These are phyloP conservation scores for Nannizziopsis barbatae DNA, from an alignment of 2,329 filamentous ascomycete genomes.

Conservation along the genomic window DNA sequence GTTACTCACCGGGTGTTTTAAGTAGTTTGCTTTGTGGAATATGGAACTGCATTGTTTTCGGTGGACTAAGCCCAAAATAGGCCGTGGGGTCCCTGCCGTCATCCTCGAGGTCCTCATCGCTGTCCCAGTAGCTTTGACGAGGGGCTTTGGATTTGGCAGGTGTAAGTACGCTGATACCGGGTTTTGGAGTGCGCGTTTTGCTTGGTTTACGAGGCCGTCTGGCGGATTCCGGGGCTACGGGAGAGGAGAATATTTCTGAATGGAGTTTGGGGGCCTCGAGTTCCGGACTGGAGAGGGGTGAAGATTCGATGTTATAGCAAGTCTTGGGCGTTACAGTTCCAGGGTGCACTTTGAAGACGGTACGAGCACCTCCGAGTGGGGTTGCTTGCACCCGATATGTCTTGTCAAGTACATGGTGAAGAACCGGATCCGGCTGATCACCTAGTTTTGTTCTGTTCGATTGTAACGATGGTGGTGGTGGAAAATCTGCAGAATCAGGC, in stretches of 20 bases:
- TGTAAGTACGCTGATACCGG: constrained; percentile 77
- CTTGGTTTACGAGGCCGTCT: constrained; percentile 32
- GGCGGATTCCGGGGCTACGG: constrained; percentile 32
- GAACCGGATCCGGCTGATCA: constrained; percentile 53
- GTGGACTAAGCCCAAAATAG: constrained; percentile 64
- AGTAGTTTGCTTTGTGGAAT: constrained; percentile 40
- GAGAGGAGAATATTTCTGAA: constrained; percentile 74
- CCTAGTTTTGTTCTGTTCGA: constrained; percentile 20
- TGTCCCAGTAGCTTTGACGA: constrained; percentile 51
- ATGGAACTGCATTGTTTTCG: constrained; percentile 56
- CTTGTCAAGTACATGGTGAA: constrained; percentile 89
- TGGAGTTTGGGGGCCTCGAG: constrained; percentile 71
- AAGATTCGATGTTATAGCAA: constrained; percentile 34
- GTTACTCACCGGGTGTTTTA: constrained; percentile 37
- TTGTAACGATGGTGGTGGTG: constrained; percentile 42
- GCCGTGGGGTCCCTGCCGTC: constrained; percentile 50
- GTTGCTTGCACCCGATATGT: constrained; percentile 91
- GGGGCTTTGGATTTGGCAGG: constrained; percentile 41
- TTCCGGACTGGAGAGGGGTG: constrained; percentile 62
- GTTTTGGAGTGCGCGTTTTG: constrained; percentile 51
- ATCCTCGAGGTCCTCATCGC: constrained; percentile 55
- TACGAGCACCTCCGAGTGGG: constrained; percentile 45
- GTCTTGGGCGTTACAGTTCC: constrained; percentile 19
- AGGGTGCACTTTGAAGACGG: constrained; percentile 12
- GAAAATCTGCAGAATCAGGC: constrained; percentile 43